Base-by-base conservation (phyloP, 2,329 filamentous ascomycete species). In the Ceratocystis alfenasii region DNA sequence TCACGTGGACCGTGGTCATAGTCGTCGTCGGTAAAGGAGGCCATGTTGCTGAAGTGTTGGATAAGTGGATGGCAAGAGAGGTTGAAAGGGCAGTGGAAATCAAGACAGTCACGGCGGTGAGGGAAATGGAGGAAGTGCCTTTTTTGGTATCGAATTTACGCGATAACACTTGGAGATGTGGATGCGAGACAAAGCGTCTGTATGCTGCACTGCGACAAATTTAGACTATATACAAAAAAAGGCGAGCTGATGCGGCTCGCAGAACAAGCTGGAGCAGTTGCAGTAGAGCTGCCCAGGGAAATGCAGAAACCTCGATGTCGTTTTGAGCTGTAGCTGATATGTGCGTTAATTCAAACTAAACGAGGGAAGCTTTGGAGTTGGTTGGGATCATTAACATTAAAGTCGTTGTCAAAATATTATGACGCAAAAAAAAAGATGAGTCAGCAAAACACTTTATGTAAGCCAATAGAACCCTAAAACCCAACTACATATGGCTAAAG, bases 1-100 rank as follows among this genome's bases (percentile, higher is more conserved):
- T 81, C 81, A 71, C 76, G 76, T 17, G 65, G 83, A 10, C 28
- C 33, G 17, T 36, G 55, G 28, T 30, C 33, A 2, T 36, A 12
- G 28, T 28, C 30, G 28, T 59, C 25, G 25, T 59, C 28, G 28
- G 55, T 59, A 10, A 59, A 12, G 55, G 55, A 30, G 3, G 55
- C 55, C 55, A 59, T 59, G 1, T 33, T 33, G 17, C 2, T 10
- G 10, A 10, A 12, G n/a, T 3, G 48, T 22, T 3, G 22, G 10
- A 12, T n/a, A 8, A 53, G n/a, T 7, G 48, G 7, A 53, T 22
- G 1, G n/a, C 10, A 4, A 41, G 17, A 20, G n/a, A 53, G 46
- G n/a, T 5, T 22, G 46, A 50, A 15, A 2, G 22, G 5, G 10
- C 22, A 22, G n/a, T 53, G n/a, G n/a, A n/a, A 25, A 8, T 12